phyloP scores from a whole-genome alignment of 805 yeast genomes.

The Saccharomycopsis microspora region DNA sequence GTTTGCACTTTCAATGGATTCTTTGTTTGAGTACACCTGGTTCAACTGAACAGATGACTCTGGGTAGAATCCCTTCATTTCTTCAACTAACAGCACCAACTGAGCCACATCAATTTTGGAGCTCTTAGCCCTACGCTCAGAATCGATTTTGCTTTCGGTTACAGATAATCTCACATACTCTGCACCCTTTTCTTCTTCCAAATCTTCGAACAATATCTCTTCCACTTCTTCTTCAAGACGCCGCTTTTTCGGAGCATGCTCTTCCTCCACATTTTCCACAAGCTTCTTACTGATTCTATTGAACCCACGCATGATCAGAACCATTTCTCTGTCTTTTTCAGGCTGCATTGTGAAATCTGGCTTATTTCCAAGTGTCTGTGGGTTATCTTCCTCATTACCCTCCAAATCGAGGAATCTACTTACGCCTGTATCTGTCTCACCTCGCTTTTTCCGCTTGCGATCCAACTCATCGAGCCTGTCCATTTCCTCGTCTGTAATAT shows the following conservation, averaged over 20 bases:
- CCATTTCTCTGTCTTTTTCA: constrained; percentile 37
- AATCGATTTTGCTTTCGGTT: constrained; percentile 12
- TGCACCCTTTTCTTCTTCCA: constrained; percentile 34
- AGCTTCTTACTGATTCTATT: constrained; percentile 76
- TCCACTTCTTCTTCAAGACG: constrained; percentile 23
- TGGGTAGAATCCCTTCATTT: constrained; percentile 1
- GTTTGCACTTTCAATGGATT: constrained; percentile 22
- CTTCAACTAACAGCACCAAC: not conserved
- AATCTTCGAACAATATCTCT: constrained; percentile 39
- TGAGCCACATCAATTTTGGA: not conserved
- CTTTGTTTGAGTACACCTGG: constrained; percentile 19
- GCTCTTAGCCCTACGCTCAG: not conserved
- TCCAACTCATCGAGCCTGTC: constrained; percentile 14
- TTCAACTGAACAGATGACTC: constrained; percentile 8
- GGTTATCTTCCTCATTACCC: constrained; percentile 75
- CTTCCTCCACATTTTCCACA: constrained; percentile 44
- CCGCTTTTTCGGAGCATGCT: constrained; percentile 26
- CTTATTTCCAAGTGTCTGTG: constrained; percentile 61
- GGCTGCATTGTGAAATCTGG: constrained; percentile 86
- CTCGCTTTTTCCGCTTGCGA: constrained; percentile 10
- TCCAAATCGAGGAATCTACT: constrained; percentile 63
- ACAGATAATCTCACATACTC: constrained; percentile 43
- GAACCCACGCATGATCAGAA: constrained; percentile 76
- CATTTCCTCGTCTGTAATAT: constrained; percentile 48
- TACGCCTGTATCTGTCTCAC: constrained; percentile 21